Evolutionary conservation across 2,329 filamentous ascomycete species (phyloP).

Genomic region (Cercospora sp.): DNA sequence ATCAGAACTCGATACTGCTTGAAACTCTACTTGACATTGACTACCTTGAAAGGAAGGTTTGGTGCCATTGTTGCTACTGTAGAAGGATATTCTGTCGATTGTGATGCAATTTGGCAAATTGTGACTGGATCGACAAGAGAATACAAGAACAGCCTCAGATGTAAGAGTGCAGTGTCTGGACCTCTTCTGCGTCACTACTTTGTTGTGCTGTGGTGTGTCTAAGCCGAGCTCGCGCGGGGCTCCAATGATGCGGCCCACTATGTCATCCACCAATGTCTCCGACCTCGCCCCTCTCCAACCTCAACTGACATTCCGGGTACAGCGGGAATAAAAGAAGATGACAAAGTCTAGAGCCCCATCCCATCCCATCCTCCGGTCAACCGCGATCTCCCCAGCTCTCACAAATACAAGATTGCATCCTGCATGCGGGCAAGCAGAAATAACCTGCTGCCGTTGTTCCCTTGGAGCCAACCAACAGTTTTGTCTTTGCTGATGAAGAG

Average conservation of each 20-base stretch:
- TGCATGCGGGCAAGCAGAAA: not conserved
- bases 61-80: conserved; percentile 33
- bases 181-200: conserved; percentile 20
- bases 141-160: not conserved
- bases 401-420: not conserved
- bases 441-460: not conserved
- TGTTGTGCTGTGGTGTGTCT: not conserved
- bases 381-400: conserved; percentile 14
- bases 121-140: not conserved
- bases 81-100: conserved; percentile 10
- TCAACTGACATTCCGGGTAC: conserved; percentile 9
- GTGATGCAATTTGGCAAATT: conserved; percentile 3
- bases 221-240: conserved; percentile 23
- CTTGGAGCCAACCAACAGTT: not conserved
- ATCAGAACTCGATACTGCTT: conserved; percentile 3
- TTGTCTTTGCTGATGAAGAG: not conserved
- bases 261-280: conserved; percentile 13
- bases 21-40: not conserved
- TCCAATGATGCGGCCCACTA: conserved; percentile 9
- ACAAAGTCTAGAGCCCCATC: conserved; percentile 1
- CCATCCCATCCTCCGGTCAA: conserved; percentile 13
- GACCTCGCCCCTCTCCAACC: not conserved
- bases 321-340: not conserved
- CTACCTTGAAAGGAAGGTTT: conserved; percentile 49
- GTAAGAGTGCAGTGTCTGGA: not conserved